These are phyloP conservation scores for Xylaria scruposa DNA, from an alignment of 495 filamentous ascomycete genomes.

Conservation along the genomic window DNA sequence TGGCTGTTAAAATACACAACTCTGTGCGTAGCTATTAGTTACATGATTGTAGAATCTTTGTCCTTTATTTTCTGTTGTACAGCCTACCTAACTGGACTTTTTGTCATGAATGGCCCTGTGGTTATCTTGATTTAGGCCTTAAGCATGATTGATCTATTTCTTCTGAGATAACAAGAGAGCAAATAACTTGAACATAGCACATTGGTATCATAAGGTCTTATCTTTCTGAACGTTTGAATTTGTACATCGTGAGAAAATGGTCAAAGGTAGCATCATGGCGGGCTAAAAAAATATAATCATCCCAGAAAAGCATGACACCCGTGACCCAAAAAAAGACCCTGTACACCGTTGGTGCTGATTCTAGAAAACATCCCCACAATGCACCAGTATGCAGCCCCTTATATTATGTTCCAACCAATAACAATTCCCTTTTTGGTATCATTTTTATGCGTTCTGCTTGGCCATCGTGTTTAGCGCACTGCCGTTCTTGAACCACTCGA, in stretches of 20 bases:
- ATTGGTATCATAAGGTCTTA: conserved; percentile 1
- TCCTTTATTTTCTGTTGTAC: too few species aligned
- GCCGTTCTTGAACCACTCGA: conserved; percentile 98
- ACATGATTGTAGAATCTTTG: too few species aligned
- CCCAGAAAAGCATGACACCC: conserved; percentile 38
- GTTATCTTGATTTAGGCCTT: background rate
- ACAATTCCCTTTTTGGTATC: conserved; percentile 17
- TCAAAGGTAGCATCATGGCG: conserved; percentile 34
- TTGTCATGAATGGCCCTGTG: too few species aligned
- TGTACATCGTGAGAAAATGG: conserved; percentile 38
- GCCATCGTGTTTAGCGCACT: conserved; percentile 98
- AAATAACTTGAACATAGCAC: background rate
- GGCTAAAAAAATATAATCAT: conserved; percentile 34
- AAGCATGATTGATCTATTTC: background rate
- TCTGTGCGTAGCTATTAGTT: too few species aligned
- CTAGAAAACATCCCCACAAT: conserved; percentile 43
- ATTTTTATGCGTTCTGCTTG: conserved; percentile 55
- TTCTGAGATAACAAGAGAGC: background rate
- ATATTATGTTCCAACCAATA: conserved; percentile 26
- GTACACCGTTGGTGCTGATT: conserved; percentile 40
- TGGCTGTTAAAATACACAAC: too few species aligned
- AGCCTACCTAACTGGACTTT: too few species aligned
- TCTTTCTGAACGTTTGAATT: conserved; percentile 35
- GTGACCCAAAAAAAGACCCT: conserved; percentile 40
- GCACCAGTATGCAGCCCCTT: conserved; percentile 35